Percentiles rank a stretch among this genome's conserved stretches.
phyloP scores from a whole-genome alignment of 2,329 filamentous ascomycete genomes.

The Sarocladiaceae sp. region DNA sequence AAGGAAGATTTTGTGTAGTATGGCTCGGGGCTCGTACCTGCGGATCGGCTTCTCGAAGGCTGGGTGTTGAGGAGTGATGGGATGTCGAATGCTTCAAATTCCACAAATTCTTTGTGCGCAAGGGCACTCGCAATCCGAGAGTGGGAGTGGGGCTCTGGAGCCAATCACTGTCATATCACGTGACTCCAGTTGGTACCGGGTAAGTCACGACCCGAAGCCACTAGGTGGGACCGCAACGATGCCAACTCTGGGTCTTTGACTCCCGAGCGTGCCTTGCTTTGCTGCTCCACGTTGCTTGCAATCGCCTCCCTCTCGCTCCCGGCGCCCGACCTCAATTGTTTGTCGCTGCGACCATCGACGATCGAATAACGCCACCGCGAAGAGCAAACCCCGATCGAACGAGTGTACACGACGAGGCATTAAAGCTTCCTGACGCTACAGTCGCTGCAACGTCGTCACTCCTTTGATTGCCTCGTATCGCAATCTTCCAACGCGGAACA shows the following conservation, averaged over 20 bases:
- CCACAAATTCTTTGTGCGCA: constrained; percentile 38
- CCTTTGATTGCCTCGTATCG: neutral
- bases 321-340: no score
- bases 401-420: neutral
- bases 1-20: constrained; percentile 17
- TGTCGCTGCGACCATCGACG: no score
- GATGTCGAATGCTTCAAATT: constrained; percentile 25
- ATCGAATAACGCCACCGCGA: no score
- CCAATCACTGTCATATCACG: constrained; percentile 23
- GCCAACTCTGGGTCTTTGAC: no score
- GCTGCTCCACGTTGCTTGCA: no score
- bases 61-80: constrained; percentile 14
- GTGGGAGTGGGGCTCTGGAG: constrained; percentile 25
- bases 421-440: neutral
- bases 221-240: no score
- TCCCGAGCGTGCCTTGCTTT: no score
- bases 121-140: constrained; percentile 24
- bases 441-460: constrained; percentile 1
- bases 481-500: constrained; percentile 2
- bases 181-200: constrained; percentile 7
- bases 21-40: constrained; percentile 30
- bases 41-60: constrained; percentile 33
- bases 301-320: no score
- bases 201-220: neutral
- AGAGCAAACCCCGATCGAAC: neutral